These are phyloP conservation scores for Berkeleyomyces basicola DNA, from an alignment of 2,329 filamentous ascomycete species.

Conservation along the genomic window DNA sequence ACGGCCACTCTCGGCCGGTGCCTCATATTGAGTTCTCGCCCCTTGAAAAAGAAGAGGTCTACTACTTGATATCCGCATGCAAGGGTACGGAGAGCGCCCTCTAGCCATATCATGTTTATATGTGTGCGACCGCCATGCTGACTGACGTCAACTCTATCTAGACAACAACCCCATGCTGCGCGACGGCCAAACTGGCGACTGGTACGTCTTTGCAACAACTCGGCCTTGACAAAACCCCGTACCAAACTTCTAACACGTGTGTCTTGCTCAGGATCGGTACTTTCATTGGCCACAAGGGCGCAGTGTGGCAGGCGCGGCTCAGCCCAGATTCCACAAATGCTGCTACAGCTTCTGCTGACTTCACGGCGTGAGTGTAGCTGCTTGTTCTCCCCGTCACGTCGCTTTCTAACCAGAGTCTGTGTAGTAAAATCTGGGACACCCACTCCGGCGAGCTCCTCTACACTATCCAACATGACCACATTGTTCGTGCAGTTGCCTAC, in stretches of 20 bases:
- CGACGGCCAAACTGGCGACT: constrained; percentile 88
- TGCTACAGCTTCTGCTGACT: constrained; percentile 89
- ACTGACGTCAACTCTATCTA: constrained; percentile 21
- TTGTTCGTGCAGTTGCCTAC: constrained; percentile 86
- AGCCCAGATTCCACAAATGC: constrained; percentile 77
- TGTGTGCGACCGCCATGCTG: not conserved
- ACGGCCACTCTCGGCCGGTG: constrained; percentile 83
- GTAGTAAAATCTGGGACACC: constrained; percentile 90
- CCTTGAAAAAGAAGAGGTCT: constrained; percentile 64
- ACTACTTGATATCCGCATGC: constrained; percentile 86
- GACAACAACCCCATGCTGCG: constrained; percentile 98
- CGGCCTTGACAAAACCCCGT: too few species aligned
- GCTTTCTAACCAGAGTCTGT: constrained; percentile 18
- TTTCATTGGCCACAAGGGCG: constrained; percentile 94
- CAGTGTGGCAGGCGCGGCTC: constrained; percentile 88
- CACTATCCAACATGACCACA: constrained; percentile 82
- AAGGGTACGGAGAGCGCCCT: constrained; percentile 42
- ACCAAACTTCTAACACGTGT: not conserved
- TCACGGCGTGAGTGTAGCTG: constrained; percentile 54
- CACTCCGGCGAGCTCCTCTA: constrained; percentile 79
- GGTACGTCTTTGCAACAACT: constrained; percentile 32
- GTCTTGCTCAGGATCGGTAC: constrained; percentile 66
- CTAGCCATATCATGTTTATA: constrained; percentile 11
- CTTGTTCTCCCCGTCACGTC: not conserved
- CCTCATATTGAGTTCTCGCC: constrained; percentile 83